phyloP scores from a whole-genome alignment of 2,329 filamentous ascomycete genomes.

The Coniella lustricola region DNA sequence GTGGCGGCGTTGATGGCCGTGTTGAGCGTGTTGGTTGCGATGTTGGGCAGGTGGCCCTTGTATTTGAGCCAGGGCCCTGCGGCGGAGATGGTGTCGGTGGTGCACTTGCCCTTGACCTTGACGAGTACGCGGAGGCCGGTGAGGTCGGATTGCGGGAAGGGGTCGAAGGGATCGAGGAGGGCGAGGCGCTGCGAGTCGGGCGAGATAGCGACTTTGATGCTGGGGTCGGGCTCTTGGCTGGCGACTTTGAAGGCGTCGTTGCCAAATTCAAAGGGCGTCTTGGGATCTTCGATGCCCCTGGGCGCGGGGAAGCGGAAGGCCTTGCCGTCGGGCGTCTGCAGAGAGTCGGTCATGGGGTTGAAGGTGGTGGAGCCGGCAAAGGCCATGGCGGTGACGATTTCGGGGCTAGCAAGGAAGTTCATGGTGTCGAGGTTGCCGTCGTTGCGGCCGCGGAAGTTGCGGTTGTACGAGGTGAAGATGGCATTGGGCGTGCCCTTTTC shows the following conservation, averaged over 20 bases:
- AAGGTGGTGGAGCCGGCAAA: slow-evolving; percentile 91
- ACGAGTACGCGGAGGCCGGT: slow-evolving; percentile 77
- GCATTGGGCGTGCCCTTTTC: slow-evolving; percentile 83
- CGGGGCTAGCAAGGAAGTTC: slow-evolving; percentile 97
- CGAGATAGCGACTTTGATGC: slow-evolving; percentile 67
- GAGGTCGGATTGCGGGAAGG: slow-evolving; percentile 74
- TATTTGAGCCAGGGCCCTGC: slow-evolving; percentile 98
- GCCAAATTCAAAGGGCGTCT: slow-evolving; percentile 66
- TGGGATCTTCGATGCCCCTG: slow-evolving; percentile 58
- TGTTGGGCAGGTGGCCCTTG: slow-evolving; percentile 98
- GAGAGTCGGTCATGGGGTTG: slow-evolving; percentile 85
- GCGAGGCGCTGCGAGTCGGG: slow-evolving; percentile 88
- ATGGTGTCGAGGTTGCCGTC: slow-evolving; percentile 95
- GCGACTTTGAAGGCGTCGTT: slow-evolving; percentile 67
- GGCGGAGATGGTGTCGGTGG: slow-evolving; percentile 96
- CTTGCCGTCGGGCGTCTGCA: slow-evolving; percentile 72
- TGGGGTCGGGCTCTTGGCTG: slow-evolving; percentile 63
- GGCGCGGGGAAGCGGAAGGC: slow-evolving; percentile 81
- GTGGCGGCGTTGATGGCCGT: slow-evolving; percentile 90
- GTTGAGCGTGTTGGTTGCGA: slow-evolving; percentile 94
- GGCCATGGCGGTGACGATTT: slow-evolving; percentile 92
- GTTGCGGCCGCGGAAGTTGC: slow-evolving; percentile 95
- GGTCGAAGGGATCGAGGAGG: slow-evolving; percentile 78
- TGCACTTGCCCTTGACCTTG: slow-evolving; percentile 97
- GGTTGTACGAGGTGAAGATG: slow-evolving; percentile 96